Conservation (phyloP, 1,284 basidiomycete genomes). For the Ceratobasidium sp. region DNA sequence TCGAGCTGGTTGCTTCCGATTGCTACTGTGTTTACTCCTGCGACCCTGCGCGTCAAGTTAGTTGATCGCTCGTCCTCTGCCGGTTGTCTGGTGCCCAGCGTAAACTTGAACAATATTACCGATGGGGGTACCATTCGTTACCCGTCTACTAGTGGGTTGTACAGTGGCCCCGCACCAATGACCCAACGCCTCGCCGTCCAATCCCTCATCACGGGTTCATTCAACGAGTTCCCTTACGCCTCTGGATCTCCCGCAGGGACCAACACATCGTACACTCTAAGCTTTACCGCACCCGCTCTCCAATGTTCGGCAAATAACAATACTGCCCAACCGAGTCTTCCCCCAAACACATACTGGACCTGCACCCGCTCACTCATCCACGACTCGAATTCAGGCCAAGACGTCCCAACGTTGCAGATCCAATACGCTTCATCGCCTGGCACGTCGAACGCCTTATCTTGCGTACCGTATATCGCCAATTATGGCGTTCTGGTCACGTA, state of each 20-base stretch:
- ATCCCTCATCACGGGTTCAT: constrained; percentile 24
- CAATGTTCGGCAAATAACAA: constrained; percentile 3
- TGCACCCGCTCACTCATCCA: constrained; percentile 10
- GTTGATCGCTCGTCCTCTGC: constrained; percentile 4
- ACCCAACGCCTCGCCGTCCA: constrained; percentile 31
- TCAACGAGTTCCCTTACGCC: constrained; percentile 11
- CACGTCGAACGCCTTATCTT: neutral
- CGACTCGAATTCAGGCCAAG: constrained; percentile 12
- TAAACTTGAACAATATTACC: constrained; percentile 20
- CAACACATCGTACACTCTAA: constrained; percentile 10
- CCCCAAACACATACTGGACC: constrained; percentile 29
- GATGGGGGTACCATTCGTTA: constrained; percentile 23
- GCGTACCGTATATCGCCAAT: constrained; percentile 21
- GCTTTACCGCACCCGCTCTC: constrained; percentile 25
- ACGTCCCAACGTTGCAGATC: constrained; percentile 31
- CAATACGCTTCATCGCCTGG: constrained; percentile 5
- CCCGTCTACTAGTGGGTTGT: constrained; percentile 6
- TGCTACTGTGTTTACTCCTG: constrained; percentile 38
- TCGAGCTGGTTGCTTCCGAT: constrained; percentile 34
- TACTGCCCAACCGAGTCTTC: neutral
- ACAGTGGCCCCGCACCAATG: constrained; percentile 31
- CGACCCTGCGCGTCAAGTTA: constrained; percentile 36
- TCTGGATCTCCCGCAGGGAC: neutral
- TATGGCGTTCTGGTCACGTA: constrained; percentile 26
- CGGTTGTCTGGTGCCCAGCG: constrained; percentile 6